These are phyloP conservation scores for Sphaerostilbella broomeana DNA, from an alignment of 2,329 filamentous ascomycete genomes.

Conservation along the genomic window DNA sequence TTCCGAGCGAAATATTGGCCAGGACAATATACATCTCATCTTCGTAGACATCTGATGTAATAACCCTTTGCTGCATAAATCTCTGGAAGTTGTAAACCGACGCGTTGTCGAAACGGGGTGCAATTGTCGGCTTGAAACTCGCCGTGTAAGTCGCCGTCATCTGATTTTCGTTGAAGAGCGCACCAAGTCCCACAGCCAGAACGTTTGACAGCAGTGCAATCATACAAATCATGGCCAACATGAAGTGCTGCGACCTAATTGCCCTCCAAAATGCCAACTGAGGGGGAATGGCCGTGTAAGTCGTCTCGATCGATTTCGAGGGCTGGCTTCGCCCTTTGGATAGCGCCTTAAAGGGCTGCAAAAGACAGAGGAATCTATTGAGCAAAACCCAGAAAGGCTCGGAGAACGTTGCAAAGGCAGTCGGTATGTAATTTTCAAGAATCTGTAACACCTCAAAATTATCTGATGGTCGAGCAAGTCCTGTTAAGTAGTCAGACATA, in stretches of 20 bases:
- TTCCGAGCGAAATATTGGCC: slow-evolving; percentile 39
- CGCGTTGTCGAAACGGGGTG: slow-evolving; percentile 18
- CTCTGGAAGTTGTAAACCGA: slow-evolving; percentile 11
- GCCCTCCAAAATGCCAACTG: slow-evolving; percentile 44
- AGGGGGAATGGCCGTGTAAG: slow-evolving; percentile 50
- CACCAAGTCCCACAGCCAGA: slow-evolving; percentile 44
- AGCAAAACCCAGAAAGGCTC: slow-evolving; percentile 52
- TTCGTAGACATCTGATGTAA: slow-evolving; percentile 12
- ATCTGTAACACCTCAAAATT: slow-evolving; percentile 32
- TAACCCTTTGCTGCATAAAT: background rate
- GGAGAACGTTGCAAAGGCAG: slow-evolving; percentile 45
- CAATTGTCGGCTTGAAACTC: slow-evolving; percentile 14
- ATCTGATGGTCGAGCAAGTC: slow-evolving; percentile 18
- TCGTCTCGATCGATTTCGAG: slow-evolving; percentile 33
- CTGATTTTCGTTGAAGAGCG: slow-evolving; percentile 39
- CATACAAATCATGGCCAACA: slow-evolving; percentile 40
- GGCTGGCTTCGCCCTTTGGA: slow-evolving; percentile 29
- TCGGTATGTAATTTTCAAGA: slow-evolving; percentile 46
- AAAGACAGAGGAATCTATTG: slow-evolving; percentile 44
- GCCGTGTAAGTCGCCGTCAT: slow-evolving; percentile 4
- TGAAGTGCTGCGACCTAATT: slow-evolving; percentile 35
- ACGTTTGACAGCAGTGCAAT: slow-evolving; percentile 46
- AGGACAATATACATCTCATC: slow-evolving; percentile 30
- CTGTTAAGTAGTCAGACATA: background rate
- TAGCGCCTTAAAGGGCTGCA: slow-evolving; percentile 49